Evolutionary conservation across 306 rosid genomes (phyloP), one percentile per base, ranked within the genome.

Genomic region (Medicago arabica): DNA sequence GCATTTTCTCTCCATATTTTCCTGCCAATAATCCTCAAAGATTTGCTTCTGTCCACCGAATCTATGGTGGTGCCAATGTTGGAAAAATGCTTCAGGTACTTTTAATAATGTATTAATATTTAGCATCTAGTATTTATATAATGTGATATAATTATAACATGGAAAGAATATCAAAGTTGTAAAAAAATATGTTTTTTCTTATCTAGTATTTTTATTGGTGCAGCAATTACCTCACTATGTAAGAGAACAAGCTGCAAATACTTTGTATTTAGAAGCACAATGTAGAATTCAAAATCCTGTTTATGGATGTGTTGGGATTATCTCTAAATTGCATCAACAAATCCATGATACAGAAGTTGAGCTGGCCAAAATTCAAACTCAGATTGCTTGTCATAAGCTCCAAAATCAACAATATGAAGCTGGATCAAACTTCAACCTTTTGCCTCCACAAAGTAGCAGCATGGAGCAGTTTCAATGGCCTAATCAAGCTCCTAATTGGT

Each of bases 1-100:
- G 98, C 85, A 84, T 90, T 74, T 90, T 92, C 78, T 81, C 88
- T 80, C 89, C 92, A 9, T 85, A 81, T 72, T 94, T 92, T 41
- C 92, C 97, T 66, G 69, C 92, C 10, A 84, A 86, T 51, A 84
- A 92, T 82, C 93, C 91, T 83, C 84, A 88, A 86, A 90, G 86
- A 87, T 92, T 92, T 83, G 77, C 89, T 19, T 71, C 11, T 57
- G 96, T 92, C 80, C 97, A 95, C 43, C 80, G 70, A 84, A 89
- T 92, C 40, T 90, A 85, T 76, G 97, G 97, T 80, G 88, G 91
- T 41, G 85, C 85, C 80, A 90, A 90, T 67, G 92, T 92, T n/a
- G 89, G 85, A 39, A 90, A 83, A 76, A 83, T 90, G 86, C 97
- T 95, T 54, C 84, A 84, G 91, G 97, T 95, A 78, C 74, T 34